Conservation (phyloP, 2,329 filamentous ascomycete genomes). For the Aureobasidium pullulans region DNA sequence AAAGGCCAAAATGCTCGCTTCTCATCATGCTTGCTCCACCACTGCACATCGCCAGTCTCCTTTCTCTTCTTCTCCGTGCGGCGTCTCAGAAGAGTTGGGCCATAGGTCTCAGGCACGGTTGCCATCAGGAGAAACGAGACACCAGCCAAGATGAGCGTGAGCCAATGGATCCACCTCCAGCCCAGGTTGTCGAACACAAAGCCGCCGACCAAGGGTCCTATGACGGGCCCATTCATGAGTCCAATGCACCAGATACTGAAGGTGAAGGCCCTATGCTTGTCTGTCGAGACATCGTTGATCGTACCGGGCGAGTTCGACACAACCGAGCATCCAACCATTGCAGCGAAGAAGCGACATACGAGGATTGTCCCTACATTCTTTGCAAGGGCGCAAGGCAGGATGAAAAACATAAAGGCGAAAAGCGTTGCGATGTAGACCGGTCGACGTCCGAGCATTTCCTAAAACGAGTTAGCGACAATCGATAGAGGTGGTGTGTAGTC, state of each 20-base stretch:
- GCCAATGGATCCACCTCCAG: slow-evolving; percentile 14
- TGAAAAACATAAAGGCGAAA: not conserved
- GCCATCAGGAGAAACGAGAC: slow-evolving; percentile 45
- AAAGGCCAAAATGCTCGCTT: slow-evolving; percentile 38
- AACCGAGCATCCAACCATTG: not conserved
- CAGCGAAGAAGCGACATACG: slow-evolving; percentile 9
- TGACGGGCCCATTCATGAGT: slow-evolving; percentile 53
- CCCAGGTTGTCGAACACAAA: slow-evolving; percentile 5
- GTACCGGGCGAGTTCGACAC: slow-evolving; percentile 62
- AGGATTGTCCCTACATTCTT: not conserved
- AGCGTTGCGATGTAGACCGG: not conserved
- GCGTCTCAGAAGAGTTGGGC: slow-evolving; percentile 46
- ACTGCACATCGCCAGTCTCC: slow-evolving; percentile 59
- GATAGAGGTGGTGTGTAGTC: not conserved
- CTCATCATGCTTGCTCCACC: slow-evolving; percentile 71
- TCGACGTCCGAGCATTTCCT: slow-evolving; percentile 8
- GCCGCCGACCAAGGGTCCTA: slow-evolving; percentile 11
- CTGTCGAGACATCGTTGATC: slow-evolving; percentile 66
- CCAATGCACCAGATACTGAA: slow-evolving; percentile 74
- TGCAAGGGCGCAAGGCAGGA: slow-evolving; percentile 3
- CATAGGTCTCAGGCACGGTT: slow-evolving; percentile 49
- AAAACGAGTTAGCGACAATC: not conserved
- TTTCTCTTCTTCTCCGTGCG: slow-evolving; percentile 56
- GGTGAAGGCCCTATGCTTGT: slow-evolving; percentile 66
- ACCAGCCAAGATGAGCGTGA: slow-evolving; percentile 45